A percentile compares a stretch with the other conserved stretches of the same genome.
Evolutionary conservation across 208 protist genomes (phyloP).

Genomic region (Leishmania guyanensis): DNA sequence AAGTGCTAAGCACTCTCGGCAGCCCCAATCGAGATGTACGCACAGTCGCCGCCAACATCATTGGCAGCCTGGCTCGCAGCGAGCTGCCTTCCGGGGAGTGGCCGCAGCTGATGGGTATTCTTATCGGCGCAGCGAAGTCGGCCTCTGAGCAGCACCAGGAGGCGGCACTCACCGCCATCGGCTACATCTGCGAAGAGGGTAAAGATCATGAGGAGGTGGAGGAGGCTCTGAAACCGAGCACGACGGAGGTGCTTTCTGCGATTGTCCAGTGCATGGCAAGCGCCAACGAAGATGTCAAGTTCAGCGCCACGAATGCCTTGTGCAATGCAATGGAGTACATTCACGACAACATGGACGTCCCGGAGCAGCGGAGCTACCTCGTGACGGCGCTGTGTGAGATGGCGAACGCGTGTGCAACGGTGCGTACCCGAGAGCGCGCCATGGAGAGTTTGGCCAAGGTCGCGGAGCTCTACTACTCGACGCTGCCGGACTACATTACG

Average conservation of each 20-base stretch:
- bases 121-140: slow-evolving; percentile 73
- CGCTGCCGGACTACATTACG: slow-evolving; percentile 93
- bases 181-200: slow-evolving; percentile 97
- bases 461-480: slow-evolving; percentile 95
- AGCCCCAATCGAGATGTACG: slow-evolving; percentile 82
- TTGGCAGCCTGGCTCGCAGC: slow-evolving; percentile 95
- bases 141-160: slow-evolving; percentile 82
- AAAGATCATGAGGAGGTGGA: slow-evolving; percentile 72
- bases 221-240: slow-evolving; percentile 64
- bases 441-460: slow-evolving; percentile 96
- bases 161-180: slow-evolving; percentile 94
- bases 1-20: slow-evolving; percentile 82
- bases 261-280: slow-evolving; percentile 92
- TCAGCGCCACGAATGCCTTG: slow-evolving; percentile 92
- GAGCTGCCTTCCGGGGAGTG: slow-evolving; percentile 95
- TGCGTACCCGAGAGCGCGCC: slow-evolving; percentile 77
- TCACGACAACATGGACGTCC: slow-evolving; percentile 92
- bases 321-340: slow-evolving; percentile 97
- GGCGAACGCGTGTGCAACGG: slow-evolving; percentile 33
- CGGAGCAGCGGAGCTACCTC: slow-evolving; percentile 91
- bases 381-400: slow-evolving; percentile 90
- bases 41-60: slow-evolving; percentile 92
- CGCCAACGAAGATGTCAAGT: slow-evolving; percentile 76
- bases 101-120: slow-evolving; percentile 88
- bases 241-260: slow-evolving; percentile 90